phyloP scores from a whole-genome alignment of 202 grass and related monocot species.

The Zoysia matrella region DNA sequence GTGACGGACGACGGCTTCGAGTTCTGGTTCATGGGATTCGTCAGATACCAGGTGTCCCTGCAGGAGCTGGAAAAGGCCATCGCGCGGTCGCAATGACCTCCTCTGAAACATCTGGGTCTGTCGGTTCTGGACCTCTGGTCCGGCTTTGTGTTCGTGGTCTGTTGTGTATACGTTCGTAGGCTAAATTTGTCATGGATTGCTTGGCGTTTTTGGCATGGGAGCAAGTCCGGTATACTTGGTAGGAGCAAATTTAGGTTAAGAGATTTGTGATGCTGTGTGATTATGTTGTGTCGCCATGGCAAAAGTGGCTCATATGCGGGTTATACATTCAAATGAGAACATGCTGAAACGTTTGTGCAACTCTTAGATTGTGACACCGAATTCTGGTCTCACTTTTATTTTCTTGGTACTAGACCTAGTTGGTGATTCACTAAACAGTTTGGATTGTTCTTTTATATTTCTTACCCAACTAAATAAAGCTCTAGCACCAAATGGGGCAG shows the following conservation, averaged over 20 bases:
- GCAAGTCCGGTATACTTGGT: constrained; percentile 46
- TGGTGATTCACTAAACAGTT: background rate
- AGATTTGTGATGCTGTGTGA: constrained; percentile 33
- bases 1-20: constrained; percentile 85
- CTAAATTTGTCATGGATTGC: constrained; percentile 40
- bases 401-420: background rate
- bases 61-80: constrained; percentile 75
- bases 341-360: constrained; percentile 32
- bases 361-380: background rate
- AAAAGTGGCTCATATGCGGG: constrained; percentile 21
- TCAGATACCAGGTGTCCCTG: constrained; percentile 72
- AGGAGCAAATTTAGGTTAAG: constrained; percentile 35
- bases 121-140: background rate
- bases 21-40: constrained; percentile 99
- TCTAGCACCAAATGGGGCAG: background rate
- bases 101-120: background rate
- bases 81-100: constrained; percentile 51
- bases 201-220: constrained; percentile 52
- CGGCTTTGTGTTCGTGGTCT: background rate
- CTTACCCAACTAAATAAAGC: background rate
- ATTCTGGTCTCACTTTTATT: background rate
- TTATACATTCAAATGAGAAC: constrained; percentile 21
- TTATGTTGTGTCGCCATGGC: constrained; percentile 31
- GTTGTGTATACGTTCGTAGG: constrained; percentile 48
- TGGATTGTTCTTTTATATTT: background rate